These are phyloP conservation scores for Hymenochaete sp. DNA, from an alignment of 1,284 basidiomycete species.

Conservation along the genomic window DNA sequence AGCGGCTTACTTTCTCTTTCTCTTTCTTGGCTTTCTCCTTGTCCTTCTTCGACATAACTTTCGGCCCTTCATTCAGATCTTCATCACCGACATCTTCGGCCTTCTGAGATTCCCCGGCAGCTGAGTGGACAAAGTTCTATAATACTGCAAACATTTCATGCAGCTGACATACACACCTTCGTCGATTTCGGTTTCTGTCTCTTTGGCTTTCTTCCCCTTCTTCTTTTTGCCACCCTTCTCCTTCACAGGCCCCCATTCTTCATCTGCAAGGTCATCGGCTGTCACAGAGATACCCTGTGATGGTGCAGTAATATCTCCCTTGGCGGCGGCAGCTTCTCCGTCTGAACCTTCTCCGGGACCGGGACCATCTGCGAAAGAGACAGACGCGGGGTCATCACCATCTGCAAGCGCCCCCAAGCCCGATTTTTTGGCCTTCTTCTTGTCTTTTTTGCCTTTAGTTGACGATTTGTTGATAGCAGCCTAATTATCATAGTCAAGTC, in stretches of 20 bases:
- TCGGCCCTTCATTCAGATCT: conserved; percentile 36
- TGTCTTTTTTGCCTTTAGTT: conserved; percentile 53
- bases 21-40: conserved; percentile 94
- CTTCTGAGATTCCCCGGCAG: conserved; percentile 5
- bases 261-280: conserved; percentile 58
- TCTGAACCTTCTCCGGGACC: conserved; percentile 30
- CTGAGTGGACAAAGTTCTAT: no score
- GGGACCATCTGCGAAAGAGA: conserved; percentile 30
- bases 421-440: conserved; percentile 44
- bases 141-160: no score
- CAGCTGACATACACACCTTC: not conserved
- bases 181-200: not conserved
- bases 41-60: conserved; percentile 81
- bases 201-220: conserved; percentile 32
- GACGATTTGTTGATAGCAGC: conserved; percentile 50
- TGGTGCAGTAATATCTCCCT: conserved; percentile 29
- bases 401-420: conserved; percentile 22
- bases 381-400: conserved; percentile 22
- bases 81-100: conserved; percentile 33
- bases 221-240: conserved; percentile 40
- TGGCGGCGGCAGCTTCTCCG: conserved; percentile 28
- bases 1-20: conserved; percentile 66
- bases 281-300: conserved; percentile 43
- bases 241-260: conserved; percentile 56
- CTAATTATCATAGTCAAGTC: conserved; percentile 24